Evolutionary conservation across 75 land plant species (phyloP), one percentile per base, ranked within the genome.

Genomic region (Ceratopteris richardii): DNA sequence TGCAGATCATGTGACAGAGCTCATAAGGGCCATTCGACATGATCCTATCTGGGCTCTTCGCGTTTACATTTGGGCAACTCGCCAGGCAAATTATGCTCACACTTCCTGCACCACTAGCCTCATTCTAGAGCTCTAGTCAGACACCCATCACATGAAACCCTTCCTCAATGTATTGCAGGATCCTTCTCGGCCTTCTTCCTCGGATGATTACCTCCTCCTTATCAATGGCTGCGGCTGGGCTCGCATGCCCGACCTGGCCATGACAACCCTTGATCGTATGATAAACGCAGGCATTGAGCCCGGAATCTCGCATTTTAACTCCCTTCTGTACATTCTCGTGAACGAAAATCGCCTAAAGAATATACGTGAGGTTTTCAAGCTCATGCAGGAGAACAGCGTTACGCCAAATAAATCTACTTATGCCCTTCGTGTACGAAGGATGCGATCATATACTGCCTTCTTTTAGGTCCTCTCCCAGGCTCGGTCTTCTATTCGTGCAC

Each of bases 211-310:
- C 28, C 14, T 19, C 16, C 54, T 52, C 28, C 29, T 52, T 4
- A 52, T 52, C 28, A 25, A 26, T 4, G 54, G 54, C 54, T 52
- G 25, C 25, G 54, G 54, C 13, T 52, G 54, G 24, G 54, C 54
- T 5, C 2, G 25, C 28, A 52, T 52, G 54, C 28, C 28, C 7
- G 28, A 52, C 27, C 1, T 26, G 28, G 54, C 54, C 54, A 52
- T 22, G 28, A 24, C 24, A 3, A 26, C 54, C 54, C 28, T 52
- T 13, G 54, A 4, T 13, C 18, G 54, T 7, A 52, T 52, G 54
- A 52, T 26, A 23, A 22, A 23, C 24, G 27, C 22, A 1, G 54
- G 54, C 16, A 2, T 52, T 23, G 14, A 2, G 2, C 54, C 54
- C 2, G 28, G 25, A 24, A 9, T 52, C 54, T 52, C 54, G 2